Base-by-base conservation (phyloP, 345 rosid genomes). In the Kandelia obovata region DNA sequence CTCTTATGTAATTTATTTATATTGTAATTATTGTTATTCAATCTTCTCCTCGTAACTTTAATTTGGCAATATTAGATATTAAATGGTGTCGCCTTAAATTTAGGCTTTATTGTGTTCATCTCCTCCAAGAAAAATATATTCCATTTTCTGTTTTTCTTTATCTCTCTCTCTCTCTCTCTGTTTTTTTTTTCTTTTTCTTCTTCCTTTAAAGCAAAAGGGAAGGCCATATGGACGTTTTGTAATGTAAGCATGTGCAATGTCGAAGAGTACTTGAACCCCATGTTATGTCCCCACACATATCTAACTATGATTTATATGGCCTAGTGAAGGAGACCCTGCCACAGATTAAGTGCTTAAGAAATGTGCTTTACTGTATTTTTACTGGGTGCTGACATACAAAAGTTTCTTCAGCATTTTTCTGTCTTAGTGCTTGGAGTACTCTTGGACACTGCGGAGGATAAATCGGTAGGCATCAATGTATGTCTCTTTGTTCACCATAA, bases 151-250 rank as follows among this genome's bases (percentile, higher is more conserved):
- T 5, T 39, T 39, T 39, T 39, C 15, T 11, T 39, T 39, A 32
- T 32, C 7, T 32, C 1, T 31, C 4, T n/a, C n/a, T n/a, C n/a
- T n/a, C n/a, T n/a, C n/a, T n/a, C n/a, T n/a, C n/a, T n/a, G n/a
- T n/a, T n/a, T n/a, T n/a, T n/a, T 9, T 39, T 39, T 1, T 39
- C 11, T 10, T 11, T 26, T 58, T 58, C 64, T 65, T 35, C 62
- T 77, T 74, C 59, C 58, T 71, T 64, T 70, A 72, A 78, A 77
- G 77, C 81, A 62, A 74, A 70, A 58, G 23, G 64, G 71, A 43
- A 11, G 56, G 73, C 55, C n/a, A n/a, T 39, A 64, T 71, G 78
- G 60, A 57, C 73, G 37, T 53, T 72, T 21, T 19, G 49, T 46
- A 57, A 43, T 65, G 64, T 65, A 49, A 60, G 67, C 76, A 73